Base-by-base conservation (phyloP, 1,284 basidiomycete genomes). In the Coniferiporia weirii region DNA sequence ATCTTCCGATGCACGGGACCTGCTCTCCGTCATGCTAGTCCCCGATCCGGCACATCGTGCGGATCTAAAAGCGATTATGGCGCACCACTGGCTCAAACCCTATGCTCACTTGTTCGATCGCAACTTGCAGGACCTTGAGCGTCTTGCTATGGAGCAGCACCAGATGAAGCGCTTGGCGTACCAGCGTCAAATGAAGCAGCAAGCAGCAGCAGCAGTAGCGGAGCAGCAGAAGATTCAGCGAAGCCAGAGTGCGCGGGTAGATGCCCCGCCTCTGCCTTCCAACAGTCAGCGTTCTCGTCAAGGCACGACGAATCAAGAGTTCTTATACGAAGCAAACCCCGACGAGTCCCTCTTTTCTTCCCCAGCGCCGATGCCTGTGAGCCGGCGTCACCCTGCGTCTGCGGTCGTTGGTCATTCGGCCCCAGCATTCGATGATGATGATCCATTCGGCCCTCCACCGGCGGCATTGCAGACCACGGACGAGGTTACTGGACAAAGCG, bases 1-100 rank as follows among this genome's bases (percentile, higher is more conserved):
- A 66, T 91, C 91, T 7, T 70, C 79, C 4, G 84, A 88, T 59
- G 94, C 92, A 22, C 81, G 89, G 59, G 82, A 90, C 66, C 76
- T 91, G 12, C 75, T 91, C 9, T 76, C 83, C 52, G 81, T 86
- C 69, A 97, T 97, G 94, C 85, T 97, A 43, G 92, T 96, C 1
- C 91, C 87, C 53, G 84, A 93, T 71, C 87, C 91, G 1, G 76
- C 79, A 19, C 81, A 82, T 48, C 87, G 94, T 54, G 89, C 90
- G 46, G 84, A 85, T 63, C 78, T 96, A 45, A 75, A 78, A 9
- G 76, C 79, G 2, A 87, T 97, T 65, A 94, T 94, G 88, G 75
- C 71, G 12, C 94, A 96, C 69, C 79, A 82, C 3, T 97, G 94
- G 94, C 77, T 96, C n/a, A 75, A 75, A 0, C 77, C 82, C 1